Base-by-base conservation (phyloP, 139 green algal genomes). In the Chlamydomonas urium region DNA sequence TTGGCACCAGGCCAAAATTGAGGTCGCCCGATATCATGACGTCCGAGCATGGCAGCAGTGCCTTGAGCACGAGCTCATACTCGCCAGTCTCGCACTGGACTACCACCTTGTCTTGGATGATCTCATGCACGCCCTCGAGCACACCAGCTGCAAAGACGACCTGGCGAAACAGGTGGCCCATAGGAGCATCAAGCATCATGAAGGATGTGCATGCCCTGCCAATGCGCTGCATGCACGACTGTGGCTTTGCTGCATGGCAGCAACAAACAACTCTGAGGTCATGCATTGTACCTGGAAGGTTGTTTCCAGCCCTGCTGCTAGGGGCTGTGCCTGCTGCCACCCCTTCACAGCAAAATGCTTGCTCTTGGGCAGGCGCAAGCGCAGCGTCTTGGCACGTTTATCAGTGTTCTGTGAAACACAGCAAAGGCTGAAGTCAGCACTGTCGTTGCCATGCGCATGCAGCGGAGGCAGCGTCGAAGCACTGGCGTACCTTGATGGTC, bases 1-100 rank as follows among this genome's bases (percentile, higher is more conserved):
- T 42, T 14, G 79, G 79, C 38, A 81, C 47, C 53, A 85, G 34
- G 2, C 79, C 79, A 73, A 81, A 71, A 48, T 78, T 79, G n/a
- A 85, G 71, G 50, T 85, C 79, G 2, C 79, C 79, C n/a, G 60
- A 32, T 3, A 85, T 59, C 14, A 34, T 45, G 19, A 85, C 70
- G 2, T 75, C 56, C 2, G 73, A 26, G 1, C 29, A 37, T 33
- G 73, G 73, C 23, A 71, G 19, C 23, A 75, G 2, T 3, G 69
- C 62, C n/a, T 73, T 75, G 58, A 78, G 47, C 38, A 63, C 23
- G 36, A 85, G 60, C 32, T 78, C 71, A 56, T 69, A 63, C 32
- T 75, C 74, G 0, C 74, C 74, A 23, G 32, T 47, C 26, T 85
- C 79, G 38, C 71, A 71, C 66, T 83, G 77, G n/a, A 83, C 62